Percentiles rank a stretch among this genome's conserved stretches.
These are phyloP conservation scores for Torrubiellomyces zombiae DNA, from an alignment of 2,329 filamentous ascomycete species.

Conservation along the genomic window DNA sequence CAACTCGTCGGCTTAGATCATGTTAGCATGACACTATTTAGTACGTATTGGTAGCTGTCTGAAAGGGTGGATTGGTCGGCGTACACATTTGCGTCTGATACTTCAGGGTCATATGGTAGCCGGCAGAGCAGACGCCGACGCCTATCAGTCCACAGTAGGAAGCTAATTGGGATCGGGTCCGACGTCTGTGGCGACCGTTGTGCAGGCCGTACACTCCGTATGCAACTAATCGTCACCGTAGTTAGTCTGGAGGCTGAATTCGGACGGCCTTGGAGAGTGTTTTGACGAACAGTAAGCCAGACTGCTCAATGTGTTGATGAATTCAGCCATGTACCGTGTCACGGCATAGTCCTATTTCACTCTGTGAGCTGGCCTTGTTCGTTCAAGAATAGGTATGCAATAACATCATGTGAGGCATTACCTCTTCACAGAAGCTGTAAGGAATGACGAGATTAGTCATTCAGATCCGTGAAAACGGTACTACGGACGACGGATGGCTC, in stretches of 20 bases:
- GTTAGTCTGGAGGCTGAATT: too few relatives aligned
- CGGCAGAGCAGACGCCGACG: slow-evolving; percentile 15
- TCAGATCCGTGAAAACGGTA: neutral
- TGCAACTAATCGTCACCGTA: slow-evolving; percentile 11
- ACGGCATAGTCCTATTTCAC: slow-evolving; percentile 21
- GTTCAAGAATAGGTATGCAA: neutral
- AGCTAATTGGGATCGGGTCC: slow-evolving; percentile 12
- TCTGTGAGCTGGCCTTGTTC: too few relatives aligned
- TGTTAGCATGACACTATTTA: slow-evolving; percentile 1
- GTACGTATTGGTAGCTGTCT: too few relatives aligned
- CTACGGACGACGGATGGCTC: neutral
- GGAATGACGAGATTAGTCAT: neutral
- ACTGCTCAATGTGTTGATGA: slow-evolving; percentile 27
- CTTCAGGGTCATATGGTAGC: slow-evolving; percentile 18
- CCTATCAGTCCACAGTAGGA: slow-evolving; percentile 22
- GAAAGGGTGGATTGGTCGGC: slow-evolving; percentile 1
- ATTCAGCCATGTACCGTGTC: slow-evolving; percentile 25
- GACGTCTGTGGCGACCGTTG: slow-evolving; percentile 6
- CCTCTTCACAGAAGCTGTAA: slow-evolving; percentile 15
- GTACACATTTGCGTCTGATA: slow-evolving; percentile 19
- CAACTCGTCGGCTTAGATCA: slow-evolving; percentile 18
- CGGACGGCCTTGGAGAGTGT: neutral
- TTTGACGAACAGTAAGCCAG: slow-evolving; percentile 14
- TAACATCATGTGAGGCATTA: slow-evolving; percentile 2
- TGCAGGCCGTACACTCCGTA: slow-evolving; percentile 22